Base-by-base conservation (phyloP, 129 eudicot species). In the Lactuca sativa region DNA sequence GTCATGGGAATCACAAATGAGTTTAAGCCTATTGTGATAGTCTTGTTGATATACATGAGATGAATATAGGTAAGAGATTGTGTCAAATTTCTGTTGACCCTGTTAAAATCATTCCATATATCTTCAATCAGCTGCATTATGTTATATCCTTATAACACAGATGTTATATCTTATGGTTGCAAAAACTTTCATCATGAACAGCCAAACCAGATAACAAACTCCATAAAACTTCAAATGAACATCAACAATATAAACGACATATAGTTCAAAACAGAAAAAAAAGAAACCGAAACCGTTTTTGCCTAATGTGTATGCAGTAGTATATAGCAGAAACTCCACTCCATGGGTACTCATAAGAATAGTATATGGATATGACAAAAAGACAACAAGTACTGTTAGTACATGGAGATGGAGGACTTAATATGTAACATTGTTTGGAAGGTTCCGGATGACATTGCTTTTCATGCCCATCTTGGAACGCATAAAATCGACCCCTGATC, bases 401-500 rank as follows among this genome's bases (percentile, higher is more conserved):
- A 65, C 51, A 61, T 47, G 48, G 11, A 33, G 32, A 66, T 65
- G 4, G 15, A 68, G 33, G 47, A 36, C 12, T 66, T 81, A 92
- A 86, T 92, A 65, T 1, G 97, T 76, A 32, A 82, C 86, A 62
- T 95, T 95, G 56, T 87, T 95, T 3, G 99, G 99, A 69, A 90
- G 97, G 74, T 95, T 90, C 69, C 91, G 91, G 64, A 95, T 95
- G 64, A 90, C 96, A 56, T 95, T 95, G 64, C 91, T 95, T 82
- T 90, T 95, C 97, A 90, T 95, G 64, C 99, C 99, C 25, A 95
- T 87, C 81, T 87, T 90, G 31, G 89, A 74, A 36, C 90, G 84
- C 99, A 95, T 95, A 36, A 61, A 67, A 48, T 95, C 97, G 9
- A 90, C 91, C 33, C 97, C 97, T 33, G 88, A 57, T 71, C 82